A percentile compares a stretch with the other conserved stretches of the same genome.
Evolutionary conservation across 2,329 filamentous ascomycete species (phyloP).

Genomic region (Cordyceps cateniannulata): DNA sequence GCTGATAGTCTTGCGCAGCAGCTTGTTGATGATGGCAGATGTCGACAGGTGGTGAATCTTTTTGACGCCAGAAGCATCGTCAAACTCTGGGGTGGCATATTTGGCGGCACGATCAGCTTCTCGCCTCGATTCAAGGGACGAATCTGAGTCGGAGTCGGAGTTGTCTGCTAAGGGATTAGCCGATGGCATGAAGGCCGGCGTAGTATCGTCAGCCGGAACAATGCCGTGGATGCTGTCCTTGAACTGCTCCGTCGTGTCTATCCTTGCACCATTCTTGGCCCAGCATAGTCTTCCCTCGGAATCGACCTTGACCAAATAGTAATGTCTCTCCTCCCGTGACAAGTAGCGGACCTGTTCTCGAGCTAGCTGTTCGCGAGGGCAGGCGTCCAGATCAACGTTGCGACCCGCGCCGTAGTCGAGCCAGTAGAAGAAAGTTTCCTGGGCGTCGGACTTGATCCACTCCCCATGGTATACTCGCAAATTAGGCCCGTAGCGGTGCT

Average conservation of each 20-base stretch:
- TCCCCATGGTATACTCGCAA: conserved; percentile 73
- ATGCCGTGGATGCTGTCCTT: conserved; percentile 76
- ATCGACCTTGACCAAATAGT: conserved; percentile 76
- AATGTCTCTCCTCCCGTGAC: conserved; percentile 70
- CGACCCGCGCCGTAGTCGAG: conserved; percentile 75
- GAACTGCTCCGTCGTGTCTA: conserved; percentile 69
- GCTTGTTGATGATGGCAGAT: conserved; percentile 68
- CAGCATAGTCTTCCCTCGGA: conserved; percentile 70
- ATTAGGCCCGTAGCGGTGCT: conserved; percentile 83
- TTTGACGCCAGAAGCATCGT: conserved; percentile 50
- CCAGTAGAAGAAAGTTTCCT: conserved; percentile 93
- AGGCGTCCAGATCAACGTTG: conserved; percentile 60
- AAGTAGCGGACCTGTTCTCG: conserved; percentile 78
- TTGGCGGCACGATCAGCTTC: conserved; percentile 56
- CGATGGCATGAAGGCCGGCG: conserved; percentile 42
- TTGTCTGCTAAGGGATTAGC: conserved; percentile 14
- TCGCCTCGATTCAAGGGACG: conserved; percentile 38
- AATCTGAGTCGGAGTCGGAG: conserved; percentile 28
- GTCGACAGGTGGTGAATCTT: conserved; percentile 59
- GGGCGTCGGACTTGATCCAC: conserved; percentile 72
- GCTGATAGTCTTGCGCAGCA: conserved; percentile 71
- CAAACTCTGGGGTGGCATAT: conserved; percentile 58
- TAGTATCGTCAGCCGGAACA: conserved; percentile 54
- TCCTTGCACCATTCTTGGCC: conserved; percentile 73
- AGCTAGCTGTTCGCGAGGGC: conserved; percentile 68